phyloP scores from a whole-genome alignment of 202 grass and related monocot species.

The Cymbopogon flexuosus region DNA sequence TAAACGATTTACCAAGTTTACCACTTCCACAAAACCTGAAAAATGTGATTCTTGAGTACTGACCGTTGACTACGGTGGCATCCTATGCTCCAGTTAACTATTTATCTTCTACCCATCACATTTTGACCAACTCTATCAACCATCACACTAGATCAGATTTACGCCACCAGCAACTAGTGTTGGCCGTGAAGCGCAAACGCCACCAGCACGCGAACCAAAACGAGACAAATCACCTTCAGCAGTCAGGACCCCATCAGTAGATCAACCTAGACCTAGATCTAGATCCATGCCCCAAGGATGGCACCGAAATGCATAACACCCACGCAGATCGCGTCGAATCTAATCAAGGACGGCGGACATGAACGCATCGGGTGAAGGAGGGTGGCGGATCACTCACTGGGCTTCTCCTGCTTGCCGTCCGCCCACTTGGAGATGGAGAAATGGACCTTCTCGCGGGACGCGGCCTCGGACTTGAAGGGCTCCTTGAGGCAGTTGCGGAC shows the following conservation, averaged over 20 bases:
- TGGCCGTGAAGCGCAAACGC: background rate
- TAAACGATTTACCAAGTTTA: background rate
- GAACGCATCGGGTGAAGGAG: background rate
- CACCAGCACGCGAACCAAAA: background rate
- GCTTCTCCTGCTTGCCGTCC: slow-evolving; percentile 75
- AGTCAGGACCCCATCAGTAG: background rate
- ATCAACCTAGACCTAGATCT: background rate
- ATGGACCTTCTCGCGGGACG: slow-evolving; percentile 79
- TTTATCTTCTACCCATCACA: background rate
- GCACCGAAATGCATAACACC: background rate
- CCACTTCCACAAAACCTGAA: background rate
- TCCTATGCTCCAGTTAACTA: background rate
- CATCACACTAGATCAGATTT: background rate
- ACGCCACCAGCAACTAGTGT: background rate
- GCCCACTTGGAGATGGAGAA: slow-evolving; percentile 85
- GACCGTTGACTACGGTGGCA: background rate
- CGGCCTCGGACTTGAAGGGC: slow-evolving; percentile 58
- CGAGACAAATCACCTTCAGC: background rate
- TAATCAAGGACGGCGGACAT: background rate
- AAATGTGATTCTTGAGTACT: background rate
- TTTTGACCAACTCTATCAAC: background rate
- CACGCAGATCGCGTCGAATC: background rate
- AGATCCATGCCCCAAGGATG: slow-evolving; percentile 21
- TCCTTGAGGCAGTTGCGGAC: slow-evolving; percentile 93
- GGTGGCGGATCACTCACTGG: slow-evolving; percentile 36